Percentiles rank a stretch among this genome's conserved stretches.
These are phyloP conservation scores for Daldinia decipiens DNA, from an alignment of 495 filamentous ascomycete species.

Conservation along the genomic window DNA sequence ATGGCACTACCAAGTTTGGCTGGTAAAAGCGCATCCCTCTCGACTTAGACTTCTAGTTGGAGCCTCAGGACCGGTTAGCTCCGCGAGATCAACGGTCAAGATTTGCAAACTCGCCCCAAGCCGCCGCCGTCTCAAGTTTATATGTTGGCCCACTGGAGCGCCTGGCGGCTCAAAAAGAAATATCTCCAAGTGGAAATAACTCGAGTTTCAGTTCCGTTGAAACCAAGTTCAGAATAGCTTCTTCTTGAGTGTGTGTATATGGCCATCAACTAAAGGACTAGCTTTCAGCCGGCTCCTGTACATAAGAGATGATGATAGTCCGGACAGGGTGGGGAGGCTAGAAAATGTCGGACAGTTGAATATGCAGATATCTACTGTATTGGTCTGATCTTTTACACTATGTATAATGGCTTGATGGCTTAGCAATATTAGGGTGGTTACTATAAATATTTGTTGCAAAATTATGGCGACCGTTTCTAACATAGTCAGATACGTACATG, in stretches of 20 bases:
- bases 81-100: slow-evolving; percentile 42
- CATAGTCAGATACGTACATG: not conserved
- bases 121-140: slow-evolving; percentile 47
- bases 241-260: not conserved
- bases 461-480: slow-evolving; percentile 17
- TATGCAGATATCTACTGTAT: slow-evolving; percentile 9
- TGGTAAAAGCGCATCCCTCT: slow-evolving; percentile 29
- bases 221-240: slow-evolving; percentile 31
- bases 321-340: not conserved
- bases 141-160: slow-evolving; percentile 28
- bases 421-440: slow-evolving; percentile 32
- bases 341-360: slow-evolving; percentile 3
- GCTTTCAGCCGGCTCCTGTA: not conserved
- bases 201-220: slow-evolving; percentile 22
- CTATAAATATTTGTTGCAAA: slow-evolving; percentile 38
- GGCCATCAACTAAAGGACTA: not conserved
- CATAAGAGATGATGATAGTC: slow-evolving; percentile 5
- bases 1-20: slow-evolving; percentile 31
- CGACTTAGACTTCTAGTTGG: slow-evolving; percentile 39
- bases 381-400: slow-evolving; percentile 2
- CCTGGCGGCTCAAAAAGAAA: slow-evolving; percentile 38
- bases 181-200: slow-evolving; percentile 30
- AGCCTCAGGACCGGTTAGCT: slow-evolving; percentile 41
- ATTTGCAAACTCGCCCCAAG: slow-evolving; percentile 36
- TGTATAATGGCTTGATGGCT: slow-evolving; percentile 10